Evolutionary conservation across 768 basidiomycete species (phyloP).

Genomic region (Gloeostereum incarnatum): DNA sequence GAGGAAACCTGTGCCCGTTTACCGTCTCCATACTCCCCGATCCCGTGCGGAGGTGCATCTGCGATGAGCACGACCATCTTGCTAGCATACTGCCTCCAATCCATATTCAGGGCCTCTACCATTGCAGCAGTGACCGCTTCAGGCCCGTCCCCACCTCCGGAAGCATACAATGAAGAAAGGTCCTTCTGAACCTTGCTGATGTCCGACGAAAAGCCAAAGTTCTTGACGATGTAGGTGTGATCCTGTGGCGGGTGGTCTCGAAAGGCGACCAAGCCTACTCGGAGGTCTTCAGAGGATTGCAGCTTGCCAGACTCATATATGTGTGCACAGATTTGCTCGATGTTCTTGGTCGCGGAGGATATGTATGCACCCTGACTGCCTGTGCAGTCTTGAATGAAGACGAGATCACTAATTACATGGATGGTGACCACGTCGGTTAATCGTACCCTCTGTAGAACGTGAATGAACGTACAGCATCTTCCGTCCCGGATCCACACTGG

Average conservation of each 20-base stretch:
- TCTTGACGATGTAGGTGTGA: constrained; percentile 88
- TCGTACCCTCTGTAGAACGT: constrained; percentile 2
- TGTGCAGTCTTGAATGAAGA: constrained; percentile 81
- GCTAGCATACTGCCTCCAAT: constrained; percentile 81
- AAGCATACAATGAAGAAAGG: constrained; percentile 77
- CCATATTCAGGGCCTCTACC: constrained; percentile 79
- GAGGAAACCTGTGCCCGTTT: constrained; percentile 12
- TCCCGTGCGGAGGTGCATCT: constrained; percentile 96
- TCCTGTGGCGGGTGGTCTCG: constrained; percentile 98
- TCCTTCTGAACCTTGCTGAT: constrained; percentile 81
- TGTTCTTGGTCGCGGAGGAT: constrained; percentile 83
- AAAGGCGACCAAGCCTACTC: constrained; percentile 90
- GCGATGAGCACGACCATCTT: constrained; percentile 97
- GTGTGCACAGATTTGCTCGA: constrained; percentile 88
- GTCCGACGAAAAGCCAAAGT: constrained; percentile 91
- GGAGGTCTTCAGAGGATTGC: constrained; percentile 77
- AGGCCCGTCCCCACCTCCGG: constrained; percentile 90
- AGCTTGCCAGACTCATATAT: constrained; percentile 93
- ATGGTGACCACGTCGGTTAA: constrained; percentile 11
- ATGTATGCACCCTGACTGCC: constrained; percentile 57
- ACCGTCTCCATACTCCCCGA: constrained; percentile 97
- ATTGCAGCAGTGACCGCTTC: constrained; percentile 95
- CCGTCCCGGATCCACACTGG: constrained; percentile 27
- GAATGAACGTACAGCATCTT: constrained; percentile 65
- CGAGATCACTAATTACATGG: constrained; percentile 61